Conservation (phyloP, 1,139 yeast species). For the Blastobotrys buckinghamii region DNA sequence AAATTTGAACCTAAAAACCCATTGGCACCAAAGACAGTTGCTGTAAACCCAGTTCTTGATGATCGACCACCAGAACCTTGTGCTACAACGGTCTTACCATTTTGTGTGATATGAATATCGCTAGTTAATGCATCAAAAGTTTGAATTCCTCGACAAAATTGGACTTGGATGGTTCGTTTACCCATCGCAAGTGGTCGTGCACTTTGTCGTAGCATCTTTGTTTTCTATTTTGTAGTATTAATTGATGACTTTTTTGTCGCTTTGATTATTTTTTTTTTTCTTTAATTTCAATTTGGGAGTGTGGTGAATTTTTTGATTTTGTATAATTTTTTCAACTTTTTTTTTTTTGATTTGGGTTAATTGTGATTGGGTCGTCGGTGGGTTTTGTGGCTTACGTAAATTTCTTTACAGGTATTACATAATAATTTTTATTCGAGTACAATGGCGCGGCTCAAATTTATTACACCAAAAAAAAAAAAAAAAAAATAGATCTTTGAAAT, state of each 20-base stretch:
- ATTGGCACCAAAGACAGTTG: constrained; percentile 80
- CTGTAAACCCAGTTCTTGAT: constrained; percentile 86
- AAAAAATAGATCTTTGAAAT: not conserved
- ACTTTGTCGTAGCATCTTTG: constrained; percentile 10
- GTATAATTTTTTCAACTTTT: not conserved
- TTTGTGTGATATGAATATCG: constrained; percentile 69
- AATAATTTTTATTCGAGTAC: not conserved
- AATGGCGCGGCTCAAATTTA: not conserved
- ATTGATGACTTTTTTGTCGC: not conserved
- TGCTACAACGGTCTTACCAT: constrained; percentile 66
- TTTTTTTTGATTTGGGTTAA: not conserved
- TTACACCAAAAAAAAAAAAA: not conserved
- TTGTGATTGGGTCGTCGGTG: constrained; percentile 1
- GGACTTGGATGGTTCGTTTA: not conserved
- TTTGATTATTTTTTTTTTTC: no score
- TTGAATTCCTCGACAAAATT: constrained; percentile 33
- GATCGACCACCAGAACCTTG: constrained; percentile 76
- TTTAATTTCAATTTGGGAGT: not conserved
- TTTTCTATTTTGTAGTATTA: not conserved
- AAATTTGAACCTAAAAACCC: constrained; percentile 77
- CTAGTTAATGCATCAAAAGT: constrained; percentile 38
- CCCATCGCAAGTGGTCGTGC: constrained; percentile 10
- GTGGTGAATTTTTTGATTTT: not conserved
- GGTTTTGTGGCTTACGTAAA: no score
- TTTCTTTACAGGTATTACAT: not conserved